Evolutionary conservation across 108 stramenopile genomes (phyloP), one percentile per base, ranked within the genome.

Genomic region (Poteriospumella lacustris): DNA sequence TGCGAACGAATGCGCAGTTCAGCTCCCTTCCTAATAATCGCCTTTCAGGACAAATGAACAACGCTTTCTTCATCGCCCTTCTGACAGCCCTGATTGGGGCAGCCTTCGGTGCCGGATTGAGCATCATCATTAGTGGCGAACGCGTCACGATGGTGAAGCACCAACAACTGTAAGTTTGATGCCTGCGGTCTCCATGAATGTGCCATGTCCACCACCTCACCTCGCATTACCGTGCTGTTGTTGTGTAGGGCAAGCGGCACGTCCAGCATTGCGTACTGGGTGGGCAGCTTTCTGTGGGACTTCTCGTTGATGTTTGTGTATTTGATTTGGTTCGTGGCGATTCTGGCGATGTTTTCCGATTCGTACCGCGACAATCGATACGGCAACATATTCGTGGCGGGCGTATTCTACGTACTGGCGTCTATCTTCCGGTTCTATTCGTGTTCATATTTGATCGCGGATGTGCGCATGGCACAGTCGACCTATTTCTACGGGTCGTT

Each of bases 401-500:
- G 70, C 26, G 5, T 73, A n/a, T 42, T 42, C 15, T 73, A 12
- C 70, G 47, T 19, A 33, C 5, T 73, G 42, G 43, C 44, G 9
- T 26, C 36, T 9, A 73, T 73, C 41, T 52, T 44, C 15, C 70
- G 70, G 3, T 73, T 42, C 31, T 73, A 73, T 56, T 56, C n/a
- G 9, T 39, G 26, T 42, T 73, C 70, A 56, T 52, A 42, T 42
- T 73, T 73, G 9, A 33, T 73, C 12, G 70, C 44, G 9, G 70
- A 73, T 33, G 31, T 73, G 3, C 36, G 41, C 15, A 34, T 73
- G 41, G 41, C 41, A 28, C 70, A 73, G 42, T 52, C 70, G 9
- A 15, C 36, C 42, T 73, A 42, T 73, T 73, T 73, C 70, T 73
- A 73, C 36, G 70, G 70, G 42, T 34, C 70, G 5, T 73, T 73